Percentiles rank a stretch among this genome's conserved stretches.
phyloP scores from a whole-genome alignment of 1,284 basidiomycete species.

The Pisolithus thermaeus region DNA sequence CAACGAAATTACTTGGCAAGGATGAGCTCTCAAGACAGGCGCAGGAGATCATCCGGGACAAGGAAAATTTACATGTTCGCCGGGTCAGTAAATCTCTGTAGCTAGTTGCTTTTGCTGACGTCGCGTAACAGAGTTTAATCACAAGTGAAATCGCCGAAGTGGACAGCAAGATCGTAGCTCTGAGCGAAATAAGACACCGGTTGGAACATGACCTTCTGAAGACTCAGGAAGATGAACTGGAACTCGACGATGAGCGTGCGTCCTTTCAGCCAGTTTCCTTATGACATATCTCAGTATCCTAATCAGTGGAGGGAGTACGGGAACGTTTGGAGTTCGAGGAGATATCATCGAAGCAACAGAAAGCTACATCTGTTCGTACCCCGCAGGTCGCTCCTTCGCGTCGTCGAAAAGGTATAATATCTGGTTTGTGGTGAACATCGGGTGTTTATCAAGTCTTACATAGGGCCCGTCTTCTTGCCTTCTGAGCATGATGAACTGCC shows the following conservation, averaged over 20 bases:
- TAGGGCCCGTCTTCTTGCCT: constrained; percentile 91
- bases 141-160: constrained; percentile 85
- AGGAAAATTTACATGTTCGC: constrained; percentile 84
- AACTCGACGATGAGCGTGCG: constrained; percentile 90
- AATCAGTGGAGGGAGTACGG: constrained; percentile 77
- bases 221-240: constrained; percentile 92
- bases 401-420: constrained; percentile 60
- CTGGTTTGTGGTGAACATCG: constrained; percentile 12
- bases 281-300: constrained; percentile 4
- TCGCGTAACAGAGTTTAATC: constrained; percentile 60
- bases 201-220: constrained; percentile 82
- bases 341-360: constrained; percentile 33
- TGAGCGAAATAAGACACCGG: constrained; percentile 77
- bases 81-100: constrained; percentile 50
- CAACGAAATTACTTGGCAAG: constrained; percentile 67
- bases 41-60: constrained; percentile 81
- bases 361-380: constrained; percentile 28
- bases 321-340: constrained; percentile 75
- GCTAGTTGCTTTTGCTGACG: constrained; percentile 1
- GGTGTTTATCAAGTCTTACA: constrained; percentile 8
- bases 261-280: constrained; percentile 11
- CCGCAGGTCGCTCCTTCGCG: constrained; percentile 59
- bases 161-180: constrained; percentile 78
- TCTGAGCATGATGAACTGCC: constrained; percentile 97
- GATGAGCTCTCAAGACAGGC: constrained; percentile 80